Evolutionary conservation across 2,329 filamentous ascomycete genomes (phyloP).

Genomic region (Colletotrichum sp.): DNA sequence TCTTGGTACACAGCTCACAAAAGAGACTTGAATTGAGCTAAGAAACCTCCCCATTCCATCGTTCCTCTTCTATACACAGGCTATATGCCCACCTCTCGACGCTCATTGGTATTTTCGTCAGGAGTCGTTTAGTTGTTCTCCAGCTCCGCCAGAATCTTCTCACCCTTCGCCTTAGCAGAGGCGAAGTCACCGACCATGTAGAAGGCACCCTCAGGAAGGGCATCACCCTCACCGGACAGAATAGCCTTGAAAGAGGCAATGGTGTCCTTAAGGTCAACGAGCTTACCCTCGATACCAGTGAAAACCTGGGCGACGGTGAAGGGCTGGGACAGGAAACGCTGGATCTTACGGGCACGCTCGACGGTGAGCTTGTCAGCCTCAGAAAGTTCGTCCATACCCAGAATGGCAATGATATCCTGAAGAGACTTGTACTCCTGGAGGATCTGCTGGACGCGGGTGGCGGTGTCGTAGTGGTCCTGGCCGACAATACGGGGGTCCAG

Average conservation of each 20-base stretch:
- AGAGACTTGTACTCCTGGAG: conserved; percentile 99
- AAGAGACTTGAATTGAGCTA: conserved; percentile 62
- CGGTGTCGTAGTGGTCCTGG: conserved; percentile 95
- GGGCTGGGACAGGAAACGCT: conserved; percentile 99
- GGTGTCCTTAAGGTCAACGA: conserved; percentile 99
- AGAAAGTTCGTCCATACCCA: conserved; percentile 99
- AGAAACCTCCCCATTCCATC: conserved; percentile 52
- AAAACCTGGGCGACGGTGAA: conserved; percentile 89
- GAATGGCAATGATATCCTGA: conserved; percentile 99
- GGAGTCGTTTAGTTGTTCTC: conserved; percentile 51
- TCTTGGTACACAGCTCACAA: conserved; percentile 69
- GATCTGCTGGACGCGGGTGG: conserved; percentile 97
- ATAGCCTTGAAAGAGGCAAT: conserved; percentile 98
- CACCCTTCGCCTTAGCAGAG: conserved; percentile 93
- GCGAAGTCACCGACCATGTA: conserved; percentile 99
- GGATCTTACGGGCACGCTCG: conserved; percentile 99
- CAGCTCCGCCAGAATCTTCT: conserved; percentile 99
- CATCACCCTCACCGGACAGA: conserved; percentile 92
- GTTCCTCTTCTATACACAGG: conserved; percentile 66
- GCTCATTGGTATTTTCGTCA: conserved; percentile 22
- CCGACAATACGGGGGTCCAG: conserved; percentile 98
- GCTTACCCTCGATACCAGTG: conserved; percentile 92
- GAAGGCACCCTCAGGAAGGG: conserved; percentile 90
- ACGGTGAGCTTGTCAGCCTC: conserved; percentile 99
- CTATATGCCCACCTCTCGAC: conserved; percentile 46